Base-by-base conservation (phyloP, 164 flowering plant species). In the Nymphaea colorata region DNA sequence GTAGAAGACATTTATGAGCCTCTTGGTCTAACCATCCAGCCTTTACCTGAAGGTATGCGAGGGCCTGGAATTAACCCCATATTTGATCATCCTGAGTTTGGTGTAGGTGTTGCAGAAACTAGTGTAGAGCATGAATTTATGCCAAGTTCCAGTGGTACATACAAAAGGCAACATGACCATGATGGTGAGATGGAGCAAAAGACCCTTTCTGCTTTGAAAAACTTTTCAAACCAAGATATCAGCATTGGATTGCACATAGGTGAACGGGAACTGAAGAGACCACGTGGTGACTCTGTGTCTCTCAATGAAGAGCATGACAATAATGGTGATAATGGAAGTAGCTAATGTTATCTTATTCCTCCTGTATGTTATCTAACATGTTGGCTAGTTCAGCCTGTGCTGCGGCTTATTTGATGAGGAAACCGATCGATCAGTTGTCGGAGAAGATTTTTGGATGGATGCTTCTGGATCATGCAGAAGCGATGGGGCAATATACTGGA, bases 121-220 rank as follows among this genome's bases (percentile, higher is more conserved):
- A 71, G 85, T 4, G 96, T 43, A 65, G 66, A 90, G 74, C 98
- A 83, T 76, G 96, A 90, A 72, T 94, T 94, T 73, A 88, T 94
- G 51, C 77, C 92, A 17, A 85, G 82, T 74, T 87, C 68, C 67
- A 61, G 76, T 0, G 71, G 74, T 36, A 65, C 59, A 18, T 82
- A 90, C n/a, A 78, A 82, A 0, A 25, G 73, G 65, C 84, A 82
- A 68, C 79, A 71, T 25, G 70, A 75, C 66, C 71, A 68, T 15
- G 76, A 72, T 17, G 80, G 78, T 42, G 75, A 66, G 17, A 72
- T 65, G 0, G 81, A 76, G 67, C 71, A 77, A 4, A 82, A 78
- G 47, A 83, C 72, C 68, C 86, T 90, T 5, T 82, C 87, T 8
- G 82, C 86, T 43, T 67, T 90, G 69, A 80, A 82, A 75, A 81